These are phyloP conservation scores for Cryptosporidium bovis DNA, from an alignment of 169 alveolate genomes.

Conservation along the genomic window DNA sequence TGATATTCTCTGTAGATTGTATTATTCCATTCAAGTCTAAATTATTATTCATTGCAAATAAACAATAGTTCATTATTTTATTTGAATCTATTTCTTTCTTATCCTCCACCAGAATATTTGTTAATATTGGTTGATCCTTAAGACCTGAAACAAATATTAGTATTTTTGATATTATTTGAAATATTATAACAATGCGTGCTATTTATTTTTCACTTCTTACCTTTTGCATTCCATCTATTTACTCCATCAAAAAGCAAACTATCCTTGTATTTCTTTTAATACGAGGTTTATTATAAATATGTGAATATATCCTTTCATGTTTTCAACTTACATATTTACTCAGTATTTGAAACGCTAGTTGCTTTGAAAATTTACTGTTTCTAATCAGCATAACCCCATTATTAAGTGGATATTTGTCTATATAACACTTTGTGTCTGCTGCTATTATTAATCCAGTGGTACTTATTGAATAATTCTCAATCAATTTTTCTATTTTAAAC, in stretches of 20 bases:
- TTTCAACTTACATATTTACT: constrained; percentile 37
- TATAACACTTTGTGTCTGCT: constrained; percentile 76
- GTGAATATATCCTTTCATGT: background rate
- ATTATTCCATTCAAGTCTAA: constrained; percentile 54
- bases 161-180: background rate
- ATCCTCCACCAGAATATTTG: constrained; percentile 69
- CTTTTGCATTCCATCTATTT: constrained; percentile 71
- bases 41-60: constrained; percentile 19
- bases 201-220: constrained; percentile 15
- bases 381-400: constrained; percentile 73
- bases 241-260: constrained; percentile 18
- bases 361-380: constrained; percentile 38
- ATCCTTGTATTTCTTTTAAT: constrained; percentile 21
- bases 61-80: constrained; percentile 18
- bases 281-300: background rate
- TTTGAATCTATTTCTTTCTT: constrained; percentile 48
- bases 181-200: no score
- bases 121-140: constrained; percentile 71
- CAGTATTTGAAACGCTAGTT: constrained; percentile 40
- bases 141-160: constrained; percentile 11
- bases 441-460: constrained; percentile 51
- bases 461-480: constrained; percentile 14
- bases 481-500: constrained; percentile 46
- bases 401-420: constrained; percentile 71
- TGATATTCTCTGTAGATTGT: constrained; percentile 24